Conservation (phyloP, 73 alveolate species). For the Uronychia setigera region DNA sequence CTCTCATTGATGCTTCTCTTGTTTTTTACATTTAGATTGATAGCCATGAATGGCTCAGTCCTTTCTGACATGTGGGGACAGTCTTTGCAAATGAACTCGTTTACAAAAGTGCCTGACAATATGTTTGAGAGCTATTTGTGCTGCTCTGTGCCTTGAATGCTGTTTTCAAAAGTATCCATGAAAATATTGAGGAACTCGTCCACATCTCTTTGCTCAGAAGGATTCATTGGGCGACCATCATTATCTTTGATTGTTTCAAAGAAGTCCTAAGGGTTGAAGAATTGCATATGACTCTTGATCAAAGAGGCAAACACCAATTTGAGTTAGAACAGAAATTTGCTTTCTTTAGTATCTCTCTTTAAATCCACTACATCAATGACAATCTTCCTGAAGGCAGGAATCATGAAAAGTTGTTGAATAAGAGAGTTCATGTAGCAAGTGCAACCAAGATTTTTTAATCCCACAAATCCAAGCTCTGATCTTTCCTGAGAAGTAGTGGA, state of each 20-base stretch:
- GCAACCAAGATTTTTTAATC: constrained; percentile 88
- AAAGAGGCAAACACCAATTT: constrained; percentile 86
- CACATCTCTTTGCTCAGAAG: constrained; percentile 86
- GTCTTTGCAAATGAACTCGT: constrained; percentile 79
- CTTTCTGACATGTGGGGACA: constrained; percentile 88
- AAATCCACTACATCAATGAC: constrained; percentile 45
- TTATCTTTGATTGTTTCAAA: constrained; percentile 74
- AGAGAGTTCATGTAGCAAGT: constrained; percentile 97
- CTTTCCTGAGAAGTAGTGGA: not conserved
- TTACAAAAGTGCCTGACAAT: constrained; percentile 89
- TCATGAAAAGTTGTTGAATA: constrained; percentile 91
- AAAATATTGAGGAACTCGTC: constrained; percentile 92
- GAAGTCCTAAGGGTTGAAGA: constrained; percentile 85
- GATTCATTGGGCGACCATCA: constrained; percentile 85
- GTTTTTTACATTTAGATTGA: constrained; percentile 85
- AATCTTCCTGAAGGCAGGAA: constrained; percentile 75
- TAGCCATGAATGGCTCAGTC: constrained; percentile 87
- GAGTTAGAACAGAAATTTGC: constrained; percentile 82
- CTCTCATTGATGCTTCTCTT: constrained; percentile 75
- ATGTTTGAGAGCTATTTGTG: constrained; percentile 71
- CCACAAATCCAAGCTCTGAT: constrained; percentile 64
- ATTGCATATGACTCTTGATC: constrained; percentile 81
- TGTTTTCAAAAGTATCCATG: constrained; percentile 89
- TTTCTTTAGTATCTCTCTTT: constrained; percentile 54
- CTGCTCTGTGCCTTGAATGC: constrained; percentile 79